These are phyloP conservation scores for Ophiobolus disseminans DNA, from an alignment of 2,329 filamentous ascomycete species.

Conservation along the genomic window DNA sequence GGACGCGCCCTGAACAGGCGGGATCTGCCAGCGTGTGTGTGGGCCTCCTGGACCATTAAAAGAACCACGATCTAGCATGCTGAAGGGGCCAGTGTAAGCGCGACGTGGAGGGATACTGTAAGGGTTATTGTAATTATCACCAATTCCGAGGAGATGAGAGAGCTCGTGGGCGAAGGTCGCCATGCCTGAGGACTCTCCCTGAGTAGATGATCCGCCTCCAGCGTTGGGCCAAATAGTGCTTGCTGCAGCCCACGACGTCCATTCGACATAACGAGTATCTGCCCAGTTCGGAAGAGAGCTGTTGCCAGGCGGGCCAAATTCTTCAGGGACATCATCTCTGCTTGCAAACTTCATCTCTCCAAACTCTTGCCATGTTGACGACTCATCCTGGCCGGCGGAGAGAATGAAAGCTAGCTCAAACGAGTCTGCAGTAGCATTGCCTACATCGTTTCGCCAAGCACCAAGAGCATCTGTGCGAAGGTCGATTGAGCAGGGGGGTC, in stretches of 20 bases:
- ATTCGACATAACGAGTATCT: conserved; percentile 60
- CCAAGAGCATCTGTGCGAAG: conserved; percentile 59
- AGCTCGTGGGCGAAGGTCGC: conserved; percentile 62
- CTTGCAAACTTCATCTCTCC: conserved; percentile 61
- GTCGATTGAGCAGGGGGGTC: conserved; percentile 55
- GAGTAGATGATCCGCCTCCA: conserved; percentile 60
- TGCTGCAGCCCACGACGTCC: conserved; percentile 62
- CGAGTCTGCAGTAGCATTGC: conserved; percentile 55
- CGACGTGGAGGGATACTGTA: conserved; percentile 56
- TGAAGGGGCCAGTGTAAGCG: conserved; percentile 60
- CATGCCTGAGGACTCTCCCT: conserved; percentile 62
- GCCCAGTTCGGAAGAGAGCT: conserved; percentile 56
- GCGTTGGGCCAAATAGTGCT: conserved; percentile 63
- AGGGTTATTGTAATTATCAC: conserved; percentile 65
- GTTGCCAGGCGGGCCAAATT: conserved; percentile 58
- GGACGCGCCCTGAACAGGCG: conserved; percentile 56
- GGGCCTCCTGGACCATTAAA: conserved; percentile 63
- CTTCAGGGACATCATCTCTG: conserved; percentile 57
- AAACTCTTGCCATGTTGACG: conserved; percentile 64
- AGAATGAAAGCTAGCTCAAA: conserved; percentile 63
- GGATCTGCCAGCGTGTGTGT: conserved; percentile 62
- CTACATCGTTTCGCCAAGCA: conserved; percentile 61
- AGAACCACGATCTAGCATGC: conserved; percentile 60
- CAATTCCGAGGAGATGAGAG: conserved; percentile 60
- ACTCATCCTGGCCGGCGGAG: conserved; percentile 63